These are phyloP conservation scores for Magnolia changhungtana DNA, from an alignment of 164 flowering plant species.

Conservation along the genomic window DNA sequence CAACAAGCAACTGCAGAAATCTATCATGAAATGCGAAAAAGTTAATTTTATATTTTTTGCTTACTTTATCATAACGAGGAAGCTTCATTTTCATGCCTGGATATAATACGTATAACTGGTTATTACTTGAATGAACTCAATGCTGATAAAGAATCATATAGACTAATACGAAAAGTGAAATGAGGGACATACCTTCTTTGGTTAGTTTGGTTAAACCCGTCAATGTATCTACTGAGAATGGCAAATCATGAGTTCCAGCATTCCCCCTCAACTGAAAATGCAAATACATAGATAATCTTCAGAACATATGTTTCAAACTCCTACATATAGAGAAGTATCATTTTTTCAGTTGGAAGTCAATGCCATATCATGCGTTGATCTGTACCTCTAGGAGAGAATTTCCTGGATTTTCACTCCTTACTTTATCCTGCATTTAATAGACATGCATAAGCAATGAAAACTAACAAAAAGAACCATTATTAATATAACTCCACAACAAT, in stretches of 20 bases:
- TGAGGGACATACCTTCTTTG: constrained; percentile 54
- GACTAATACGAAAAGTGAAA: background rate
- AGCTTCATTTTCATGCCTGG: constrained; percentile 88
- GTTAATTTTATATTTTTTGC: constrained; percentile 8
- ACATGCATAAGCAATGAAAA: background rate
- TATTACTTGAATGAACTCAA: background rate
- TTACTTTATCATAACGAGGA: constrained; percentile 92
- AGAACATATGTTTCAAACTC: background rate
- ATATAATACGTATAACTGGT: constrained; percentile 4
- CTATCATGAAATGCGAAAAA: background rate
- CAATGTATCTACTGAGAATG: constrained; percentile 68
- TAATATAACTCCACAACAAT: background rate
- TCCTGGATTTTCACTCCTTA: constrained; percentile 70
- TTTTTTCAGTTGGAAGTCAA: background rate
- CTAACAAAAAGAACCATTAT: background rate
- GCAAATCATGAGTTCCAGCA: constrained; percentile 96
- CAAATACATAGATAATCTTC: background rate
- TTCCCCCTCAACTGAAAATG: constrained; percentile 76
- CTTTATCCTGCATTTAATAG: constrained; percentile 51
- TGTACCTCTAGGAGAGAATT: constrained; percentile 89
- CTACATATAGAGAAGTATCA: background rate
- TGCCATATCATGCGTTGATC: background rate
- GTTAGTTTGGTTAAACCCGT: constrained; percentile 56
- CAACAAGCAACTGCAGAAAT: constrained; percentile 12
- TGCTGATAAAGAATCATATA: background rate